These are phyloP conservation scores for Fraxinus platypoda DNA, from an alignment of 305 asterid genomes.

Conservation along the genomic window DNA sequence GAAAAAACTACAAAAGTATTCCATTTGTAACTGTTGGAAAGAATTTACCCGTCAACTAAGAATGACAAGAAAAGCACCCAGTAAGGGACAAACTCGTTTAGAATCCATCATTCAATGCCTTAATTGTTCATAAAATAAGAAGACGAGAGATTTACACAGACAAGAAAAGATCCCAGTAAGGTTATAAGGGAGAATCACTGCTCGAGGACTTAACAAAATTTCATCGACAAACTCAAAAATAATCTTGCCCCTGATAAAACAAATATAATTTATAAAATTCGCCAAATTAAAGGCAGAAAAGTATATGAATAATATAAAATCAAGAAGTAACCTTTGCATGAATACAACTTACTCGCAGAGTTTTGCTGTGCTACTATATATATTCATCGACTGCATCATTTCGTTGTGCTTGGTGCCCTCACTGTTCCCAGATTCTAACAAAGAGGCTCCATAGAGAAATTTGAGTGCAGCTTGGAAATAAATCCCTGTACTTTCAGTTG, in stretches of 20 bases:
- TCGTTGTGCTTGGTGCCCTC: conserved; percentile 69
- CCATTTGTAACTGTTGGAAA: conserved; percentile 6
- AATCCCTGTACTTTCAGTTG: conserved; percentile 67
- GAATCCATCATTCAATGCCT: too few species aligned
- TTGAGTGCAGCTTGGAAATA: conserved; percentile 96
- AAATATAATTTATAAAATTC: background rate
- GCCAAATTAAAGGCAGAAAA: conserved; percentile 6
- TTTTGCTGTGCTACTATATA: conserved; percentile 93
- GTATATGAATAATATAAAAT: conserved; percentile 11
- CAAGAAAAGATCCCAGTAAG: too few species aligned
- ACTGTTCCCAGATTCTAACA: conserved; percentile 68
- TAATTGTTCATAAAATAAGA: too few species aligned
- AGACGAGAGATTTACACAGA: too few species aligned
- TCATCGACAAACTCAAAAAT: background rate
- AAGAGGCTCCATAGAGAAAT: conserved; percentile 92
- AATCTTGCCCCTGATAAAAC: background rate
- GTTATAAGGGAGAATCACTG: too few species aligned
- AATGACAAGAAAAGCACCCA: conserved; percentile 3
- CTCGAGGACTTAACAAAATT: background rate
- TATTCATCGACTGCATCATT: conserved; percentile 60
- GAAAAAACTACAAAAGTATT: conserved; percentile 19
- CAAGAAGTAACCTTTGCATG: background rate
- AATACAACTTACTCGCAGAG: conserved; percentile 84
- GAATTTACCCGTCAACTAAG: conserved; percentile 11
- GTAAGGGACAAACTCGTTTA: background rate